phyloP scores from a whole-genome alignment of 345 rosid genomes.

The Populus alba region DNA sequence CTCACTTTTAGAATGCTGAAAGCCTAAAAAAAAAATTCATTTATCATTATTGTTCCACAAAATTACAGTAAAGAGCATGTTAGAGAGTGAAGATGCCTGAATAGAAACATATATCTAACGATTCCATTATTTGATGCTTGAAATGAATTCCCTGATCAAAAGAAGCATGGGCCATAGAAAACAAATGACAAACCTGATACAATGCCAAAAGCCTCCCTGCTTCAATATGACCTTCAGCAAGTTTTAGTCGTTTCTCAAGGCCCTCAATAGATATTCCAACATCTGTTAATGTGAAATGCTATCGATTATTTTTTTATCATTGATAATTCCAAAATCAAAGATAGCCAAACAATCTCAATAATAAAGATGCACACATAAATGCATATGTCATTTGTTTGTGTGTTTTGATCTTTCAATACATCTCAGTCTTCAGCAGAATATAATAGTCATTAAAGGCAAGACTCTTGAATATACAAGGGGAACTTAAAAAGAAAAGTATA shows the following conservation, averaged over 20 bases:
- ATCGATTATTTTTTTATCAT: constrained; percentile 17
- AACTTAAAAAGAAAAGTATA: not conserved
- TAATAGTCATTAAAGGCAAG: not conserved
- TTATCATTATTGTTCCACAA: not conserved
- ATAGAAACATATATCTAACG: not conserved
- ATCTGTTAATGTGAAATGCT: constrained; percentile 32
- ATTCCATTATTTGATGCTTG: not conserved
- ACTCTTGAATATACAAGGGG: not conserved
- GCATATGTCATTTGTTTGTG: not conserved
- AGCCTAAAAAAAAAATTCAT: not conserved
- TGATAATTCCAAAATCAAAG: constrained; percentile 3
- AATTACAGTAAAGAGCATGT: not conserved
- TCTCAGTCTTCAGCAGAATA: not conserved
- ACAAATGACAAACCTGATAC: constrained; percentile 64
- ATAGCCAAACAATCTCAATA: not conserved
- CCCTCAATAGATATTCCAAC: constrained; percentile 34
- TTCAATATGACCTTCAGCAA: constrained; percentile 85
- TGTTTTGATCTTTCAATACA: not conserved
- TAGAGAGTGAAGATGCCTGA: not conserved
- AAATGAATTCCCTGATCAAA: not conserved
- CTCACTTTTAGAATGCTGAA: not conserved
- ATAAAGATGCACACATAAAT: not conserved
- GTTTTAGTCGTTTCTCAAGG: constrained; percentile 62
- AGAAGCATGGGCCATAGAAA: constrained; percentile 1
- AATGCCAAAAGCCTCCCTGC: constrained; percentile 83